These are phyloP conservation scores for Amanita subjunquillea DNA, from an alignment of 768 basidiomycete species.

Conservation along the genomic window DNA sequence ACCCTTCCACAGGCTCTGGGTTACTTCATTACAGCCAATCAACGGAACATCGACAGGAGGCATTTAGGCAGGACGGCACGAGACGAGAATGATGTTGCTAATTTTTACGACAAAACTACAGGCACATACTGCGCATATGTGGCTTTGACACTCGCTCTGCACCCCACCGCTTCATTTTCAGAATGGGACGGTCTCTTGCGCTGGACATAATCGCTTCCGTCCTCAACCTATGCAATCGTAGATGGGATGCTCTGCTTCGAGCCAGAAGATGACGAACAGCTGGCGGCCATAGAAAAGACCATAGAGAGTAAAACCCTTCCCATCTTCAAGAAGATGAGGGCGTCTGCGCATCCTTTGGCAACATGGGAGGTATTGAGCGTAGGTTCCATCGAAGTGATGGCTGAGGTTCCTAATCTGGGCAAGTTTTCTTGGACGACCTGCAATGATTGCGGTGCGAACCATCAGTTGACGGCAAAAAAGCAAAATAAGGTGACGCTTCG, in stretches of 20 bases:
- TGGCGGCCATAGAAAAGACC: constrained; percentile 2
- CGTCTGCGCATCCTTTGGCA: constrained; percentile 4
- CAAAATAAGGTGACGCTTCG: too few species aligned
- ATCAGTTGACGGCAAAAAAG: too few species aligned
- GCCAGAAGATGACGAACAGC: neutral
- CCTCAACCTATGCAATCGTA: constrained; percentile 8
- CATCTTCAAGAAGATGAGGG: constrained; percentile 4
- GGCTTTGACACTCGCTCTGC: neutral
- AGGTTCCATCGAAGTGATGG: constrained; percentile 8
- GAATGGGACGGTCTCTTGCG: constrained; percentile 8
- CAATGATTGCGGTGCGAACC: neutral
- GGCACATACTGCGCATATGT: neutral
- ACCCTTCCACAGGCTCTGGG: too few species aligned
- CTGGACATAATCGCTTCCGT: constrained; percentile 8
- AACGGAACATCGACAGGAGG: too few species aligned
- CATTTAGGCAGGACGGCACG: too few species aligned
- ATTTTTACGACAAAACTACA: constrained; percentile 1
- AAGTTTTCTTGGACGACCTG: constrained; percentile 11
- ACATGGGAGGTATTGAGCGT: constrained; percentile 10
- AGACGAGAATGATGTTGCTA: neutral
- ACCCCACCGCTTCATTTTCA: constrained; percentile 10
- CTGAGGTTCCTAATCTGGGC: constrained; percentile 9
- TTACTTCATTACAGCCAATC: too few species aligned
- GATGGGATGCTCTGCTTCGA: constrained; percentile 7
- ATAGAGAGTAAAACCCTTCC: constrained; percentile 6